Base-by-base conservation (phyloP, 495 filamentous ascomycete genomes). In the Penicillium mononematosum region DNA sequence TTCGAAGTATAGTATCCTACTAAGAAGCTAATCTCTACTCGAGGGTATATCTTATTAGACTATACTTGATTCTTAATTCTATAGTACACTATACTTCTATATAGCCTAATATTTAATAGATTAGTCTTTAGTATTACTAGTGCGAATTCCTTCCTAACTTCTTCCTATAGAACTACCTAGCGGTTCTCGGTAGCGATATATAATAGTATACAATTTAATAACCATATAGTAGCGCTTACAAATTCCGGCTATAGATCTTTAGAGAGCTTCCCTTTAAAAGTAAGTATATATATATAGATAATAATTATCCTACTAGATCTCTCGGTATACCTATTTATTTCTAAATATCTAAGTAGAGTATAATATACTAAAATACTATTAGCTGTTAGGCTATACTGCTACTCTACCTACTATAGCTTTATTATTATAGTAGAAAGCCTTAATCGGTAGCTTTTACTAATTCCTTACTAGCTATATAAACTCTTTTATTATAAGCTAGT, bases 361-460 rank as follows among this genome's bases (percentile, higher is more conserved):
- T 50, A 10, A 39, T 50, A 36, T 9, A 50, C 47, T 9, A 16
- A 39, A 25, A 36, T 9, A 50, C 47, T 9, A 16, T 36, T 10
- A 3, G 4, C 24, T 16, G 6, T 38, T 38, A 50, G 22, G 19
- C 19, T 31, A 16, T 36, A 22, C 5, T 50, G 5, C n/a, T 34
- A 27, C 14, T 22, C 7, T 38, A 1, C 32, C 24, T 14, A 10
- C 14, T 14, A 10, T 1, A 2, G 4, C 0, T 25, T 50, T 34
- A 50, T 50, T 50, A 36, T 50, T 14, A 39, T 50, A 50, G 38
- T 50, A 3, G 5, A 50, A 50, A 3, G 20, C 32, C 5, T 50
- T 50, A 14, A 50, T 50, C 0, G 8, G 47, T 39, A 50, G 20
- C 4, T 50, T 50, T 7, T 14, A 50, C 19, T 36, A 27, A 25